phyloP scores from a whole-genome alignment of 1,284 basidiomycete genomes.

The Xerocomus minutiporus region DNA sequence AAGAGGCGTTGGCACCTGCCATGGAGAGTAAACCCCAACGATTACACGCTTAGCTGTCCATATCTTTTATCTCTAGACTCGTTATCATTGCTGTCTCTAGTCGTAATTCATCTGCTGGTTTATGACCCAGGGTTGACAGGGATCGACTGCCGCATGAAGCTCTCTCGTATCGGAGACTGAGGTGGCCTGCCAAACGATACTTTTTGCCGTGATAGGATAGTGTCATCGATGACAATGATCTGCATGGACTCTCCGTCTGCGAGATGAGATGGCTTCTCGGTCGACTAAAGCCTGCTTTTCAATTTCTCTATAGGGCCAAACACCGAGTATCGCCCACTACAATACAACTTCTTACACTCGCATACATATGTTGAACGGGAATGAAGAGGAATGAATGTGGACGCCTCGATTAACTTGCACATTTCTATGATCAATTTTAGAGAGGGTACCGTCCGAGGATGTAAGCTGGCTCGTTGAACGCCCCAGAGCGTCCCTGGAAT shows the following conservation, averaged over 20 bases:
- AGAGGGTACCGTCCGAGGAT: not conserved
- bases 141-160: not conserved
- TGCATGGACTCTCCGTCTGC: not conserved
- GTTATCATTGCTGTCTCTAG: not conserved
- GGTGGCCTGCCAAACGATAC: not conserved
- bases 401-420: too few relatives aligned
- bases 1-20: slow-evolving; percentile 1
- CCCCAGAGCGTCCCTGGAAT: not conserved
- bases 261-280: not conserved
- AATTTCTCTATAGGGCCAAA: too few relatives aligned
- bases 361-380: too few relatives aligned
- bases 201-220: too few relatives aligned
- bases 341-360: too few relatives aligned
- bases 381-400: too few relatives aligned
- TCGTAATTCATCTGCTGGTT: not conserved
- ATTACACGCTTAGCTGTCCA: slow-evolving; percentile 7
- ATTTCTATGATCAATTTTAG: too few relatives aligned
- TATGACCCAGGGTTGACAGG: not conserved
- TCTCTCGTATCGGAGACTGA: not conserved
- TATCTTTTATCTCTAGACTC: slow-evolving; percentile 5
- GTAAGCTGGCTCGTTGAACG: not conserved
- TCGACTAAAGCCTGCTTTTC: too few relatives aligned
- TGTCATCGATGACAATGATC: not conserved
- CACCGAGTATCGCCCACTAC: too few relatives aligned
- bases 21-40: not conserved